Base-by-base conservation (phyloP, 2,329 filamentous ascomycete species). In the Ceratocystis eucalypticola region DNA sequence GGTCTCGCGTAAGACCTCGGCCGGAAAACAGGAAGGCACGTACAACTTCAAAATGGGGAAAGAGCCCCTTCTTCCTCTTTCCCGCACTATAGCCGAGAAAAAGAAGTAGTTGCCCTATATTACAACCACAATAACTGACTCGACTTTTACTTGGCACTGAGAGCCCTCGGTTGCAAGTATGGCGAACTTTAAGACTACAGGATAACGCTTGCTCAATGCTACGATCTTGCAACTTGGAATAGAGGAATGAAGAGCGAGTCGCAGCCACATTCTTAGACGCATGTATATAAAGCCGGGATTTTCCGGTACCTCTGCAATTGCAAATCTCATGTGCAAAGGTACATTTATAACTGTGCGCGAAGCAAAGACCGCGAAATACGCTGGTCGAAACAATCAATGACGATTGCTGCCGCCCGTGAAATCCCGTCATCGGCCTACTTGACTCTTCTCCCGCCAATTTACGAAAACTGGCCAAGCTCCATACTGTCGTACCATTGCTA, bases 1-100 rank as follows among this genome's bases (percentile, higher is more conserved):
- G 20, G 10, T 53, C 48, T 15, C 20, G 48, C 48, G 20, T 2
- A 53, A 63, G 28, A 65, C 65, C 65, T 66, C 65, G 65, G 65
- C 65, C 65, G 65, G 65, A 66, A 66, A 33, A 64, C 30, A 55
- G 65, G 65, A 66, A 66, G 62, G 46, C 45, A 25, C 25, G 20
- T 61, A 25, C 41, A 25, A 25, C 41, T 15, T 22, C 41, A 46
- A 50, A 50, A 50, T 30, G 45, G 22, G 25, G 17, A 48, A 46
- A 53, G 30, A 50, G 6, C 46, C 62, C 46, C 62, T 64, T 48
- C 46, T 50, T 22, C 22, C 44, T 50, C 22, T 63, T 63, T 50
- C n/a, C 61, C 44, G 45, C 61, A 48, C 22, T 22, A 59, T 59
- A 59, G 53, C 53, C 53, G 53, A 33, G 8, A 17, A 30, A 59